These are phyloP conservation scores for Pisolithus tinctorius DNA, from an alignment of 768 basidiomycete genomes.

Conservation along the genomic window DNA sequence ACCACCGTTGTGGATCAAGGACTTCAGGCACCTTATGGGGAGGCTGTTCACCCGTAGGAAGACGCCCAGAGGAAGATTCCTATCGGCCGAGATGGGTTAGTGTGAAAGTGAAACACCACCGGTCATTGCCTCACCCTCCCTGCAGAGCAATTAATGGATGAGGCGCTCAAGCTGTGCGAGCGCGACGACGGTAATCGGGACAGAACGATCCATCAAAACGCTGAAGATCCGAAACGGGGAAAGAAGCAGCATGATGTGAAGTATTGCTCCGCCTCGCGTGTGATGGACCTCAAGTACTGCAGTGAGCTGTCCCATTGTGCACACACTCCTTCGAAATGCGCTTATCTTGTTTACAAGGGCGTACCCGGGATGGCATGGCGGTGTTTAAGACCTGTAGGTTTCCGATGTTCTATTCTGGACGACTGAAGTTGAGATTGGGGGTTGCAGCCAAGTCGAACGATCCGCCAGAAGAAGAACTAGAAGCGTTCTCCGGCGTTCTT, in stretches of 20 bases:
- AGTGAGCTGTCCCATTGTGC: slow-evolving; percentile 1
- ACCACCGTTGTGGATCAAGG: neutral
- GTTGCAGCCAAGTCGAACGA: neutral
- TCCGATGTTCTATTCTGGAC: neutral
- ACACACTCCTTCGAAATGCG: neutral
- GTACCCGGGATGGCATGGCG: neutral
- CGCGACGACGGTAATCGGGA: neutral
- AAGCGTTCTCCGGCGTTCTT: slow-evolving; percentile 5
- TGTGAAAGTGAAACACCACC: neutral
- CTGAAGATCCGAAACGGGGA: slow-evolving; percentile 4
- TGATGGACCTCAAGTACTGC: slow-evolving; percentile 4
- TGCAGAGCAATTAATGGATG: slow-evolving; percentile 1
- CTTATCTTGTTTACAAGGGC: neutral
- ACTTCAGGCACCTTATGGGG: neutral
- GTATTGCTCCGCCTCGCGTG: slow-evolving; percentile 7
- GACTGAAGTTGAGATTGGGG: neutral
- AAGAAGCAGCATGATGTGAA: slow-evolving; percentile 8
- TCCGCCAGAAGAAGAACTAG: neutral
- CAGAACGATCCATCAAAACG: neutral
- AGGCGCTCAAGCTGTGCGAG: slow-evolving; percentile 3
- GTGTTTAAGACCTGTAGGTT: slow-evolving; percentile 4
- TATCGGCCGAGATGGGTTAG: slow-evolving; percentile 1
- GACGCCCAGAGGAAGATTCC: neutral
- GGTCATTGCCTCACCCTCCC: neutral
- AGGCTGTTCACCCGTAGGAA: neutral